Evolutionary conservation across 2,329 filamentous ascomycete species (phyloP).

Genomic region (Stylonectria norvegica): DNA sequence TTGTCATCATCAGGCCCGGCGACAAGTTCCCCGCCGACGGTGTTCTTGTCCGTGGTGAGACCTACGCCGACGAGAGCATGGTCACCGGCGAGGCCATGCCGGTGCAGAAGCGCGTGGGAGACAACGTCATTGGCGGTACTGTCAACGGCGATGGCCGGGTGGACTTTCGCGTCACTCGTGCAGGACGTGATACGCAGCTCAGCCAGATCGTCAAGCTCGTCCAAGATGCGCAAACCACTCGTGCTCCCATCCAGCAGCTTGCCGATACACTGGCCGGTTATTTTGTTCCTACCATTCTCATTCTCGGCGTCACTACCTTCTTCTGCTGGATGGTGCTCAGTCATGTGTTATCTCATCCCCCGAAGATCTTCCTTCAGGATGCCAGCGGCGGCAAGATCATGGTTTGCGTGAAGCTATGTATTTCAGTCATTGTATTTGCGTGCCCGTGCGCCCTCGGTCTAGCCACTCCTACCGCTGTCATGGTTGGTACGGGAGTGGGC

Average conservation of each 20-base stretch:
- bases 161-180: slow-evolving; percentile 88
- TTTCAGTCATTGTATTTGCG: slow-evolving; percentile 96
- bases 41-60: slow-evolving; percentile 80
- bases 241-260: slow-evolving; percentile 90
- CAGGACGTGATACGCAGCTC: slow-evolving; percentile 91
- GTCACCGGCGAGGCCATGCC: slow-evolving; percentile 97
- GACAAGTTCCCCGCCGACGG: slow-evolving; percentile 97
- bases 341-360: slow-evolving; percentile 79
- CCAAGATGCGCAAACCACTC: slow-evolving; percentile 90
- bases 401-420: slow-evolving; percentile 96
- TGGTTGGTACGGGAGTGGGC: slow-evolving; percentile 97
- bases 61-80: slow-evolving; percentile 96
- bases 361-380: slow-evolving; percentile 77
- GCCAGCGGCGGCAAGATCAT: slow-evolving; percentile 87
- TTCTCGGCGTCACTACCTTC: slow-evolving; percentile 82
- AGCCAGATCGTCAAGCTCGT: slow-evolving; percentile 99
- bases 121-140: slow-evolving; percentile 82
- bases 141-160: slow-evolving; percentile 91
- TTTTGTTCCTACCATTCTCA: slow-evolving; percentile 86
- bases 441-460: slow-evolving; percentile 96
- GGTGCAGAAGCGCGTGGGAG: slow-evolving; percentile 81
- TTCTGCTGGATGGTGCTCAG: slow-evolving; percentile 91
- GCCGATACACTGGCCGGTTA: slow-evolving; percentile 89
- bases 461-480: slow-evolving; percentile 93
- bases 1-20: slow-evolving; percentile 88